Evolutionary conservation across 2,329 filamentous ascomycete species (phyloP), one percentile per base, ranked within the genome.

Genomic region (Orbilia javanica): DNA sequence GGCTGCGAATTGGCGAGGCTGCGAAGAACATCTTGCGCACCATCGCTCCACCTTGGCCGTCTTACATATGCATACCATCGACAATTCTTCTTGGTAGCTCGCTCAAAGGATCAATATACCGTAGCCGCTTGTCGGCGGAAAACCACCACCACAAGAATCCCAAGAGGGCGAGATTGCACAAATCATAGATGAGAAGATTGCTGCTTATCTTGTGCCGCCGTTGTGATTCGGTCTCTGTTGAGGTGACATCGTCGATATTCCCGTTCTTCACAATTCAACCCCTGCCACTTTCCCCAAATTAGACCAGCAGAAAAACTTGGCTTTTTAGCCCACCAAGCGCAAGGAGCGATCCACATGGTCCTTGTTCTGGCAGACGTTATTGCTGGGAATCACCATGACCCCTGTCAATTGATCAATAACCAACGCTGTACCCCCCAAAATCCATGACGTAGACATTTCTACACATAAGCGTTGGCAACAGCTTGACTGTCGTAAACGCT

Each of bases 181-280:
- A 42, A 3, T 44, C n/a, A n/a, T 11, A 60, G 42, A 36, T 57
- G 50, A 31, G 15, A n/a, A 57, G 6, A 29, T 34, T 60, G 11
- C 34, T n/a, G n/a, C 34, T 34, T 42, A 42, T 57, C 18, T 20
- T 25, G 15, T 60, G 18, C 55, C 34, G 10, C 53, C 29, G 50
- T 27, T 31, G 50, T 36, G 29, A 36, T 22, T 36, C 31, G 29
- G 31, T 36, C 52, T 13, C 7, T 44, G 18, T 22, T 27, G 20
- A 60, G 55, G 55, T 60, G 34, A 60, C 55, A 60, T 60, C 55
- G 55, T 60, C 55, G 55, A 57, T 60, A 60, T 60, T 39, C 34
- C 55, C 55, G 31, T 42, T 60, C 31, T 27, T 60, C 34, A 60
- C 34, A 13, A 22, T 27, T 42, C 55, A 42, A 60, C 34, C 55